A percentile compares a stretch with the other conserved stretches of the same genome.
phyloP scores from a whole-genome alignment of 768 basidiomycete species.

The Leccinum variicolor region DNA sequence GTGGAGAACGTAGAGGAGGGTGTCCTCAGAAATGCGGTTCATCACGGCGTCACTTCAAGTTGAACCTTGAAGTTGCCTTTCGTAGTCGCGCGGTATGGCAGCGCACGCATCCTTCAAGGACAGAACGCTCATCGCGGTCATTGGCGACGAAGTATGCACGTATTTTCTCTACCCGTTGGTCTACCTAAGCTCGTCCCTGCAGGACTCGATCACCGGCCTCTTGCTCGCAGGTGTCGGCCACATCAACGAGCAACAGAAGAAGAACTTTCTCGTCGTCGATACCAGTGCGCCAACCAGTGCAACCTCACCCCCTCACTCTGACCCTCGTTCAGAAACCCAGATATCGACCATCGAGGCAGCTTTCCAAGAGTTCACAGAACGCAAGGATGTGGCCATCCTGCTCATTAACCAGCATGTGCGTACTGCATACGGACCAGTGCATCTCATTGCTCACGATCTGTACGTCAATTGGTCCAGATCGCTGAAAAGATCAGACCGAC shows the following conservation, averaged over 20 bases:
- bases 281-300: constrained; percentile 58
- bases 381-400: constrained; percentile 93
- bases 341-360: constrained; percentile 85
- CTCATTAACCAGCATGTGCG: constrained; percentile 98
- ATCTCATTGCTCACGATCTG: constrained; percentile 7
- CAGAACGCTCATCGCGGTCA: constrained; percentile 87
- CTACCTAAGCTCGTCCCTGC: constrained; percentile 10
- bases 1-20: constrained; percentile 73
- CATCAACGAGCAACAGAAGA: constrained; percentile 84
- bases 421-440: constrained; percentile 6
- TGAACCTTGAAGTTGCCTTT: constrained; percentile 14
- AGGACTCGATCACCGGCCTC: constrained; percentile 98
- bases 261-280: constrained; percentile 97
- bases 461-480: constrained; percentile 49
- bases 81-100: constrained; percentile 41
- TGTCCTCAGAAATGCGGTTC: constrained; percentile 83
- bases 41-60: constrained; percentile 61
- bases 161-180: background rate
- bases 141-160: constrained; percentile 85
- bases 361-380: constrained; percentile 92
- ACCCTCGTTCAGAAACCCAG: constrained; percentile 69
- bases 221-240: constrained; percentile 95
- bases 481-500: constrained; percentile 96
- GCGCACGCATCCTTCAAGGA: constrained; percentile 64
- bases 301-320: constrained; percentile 1